phyloP scores from a whole-genome alignment of 2,329 filamentous ascomycete species.

The Penicillium rolfsii region DNA sequence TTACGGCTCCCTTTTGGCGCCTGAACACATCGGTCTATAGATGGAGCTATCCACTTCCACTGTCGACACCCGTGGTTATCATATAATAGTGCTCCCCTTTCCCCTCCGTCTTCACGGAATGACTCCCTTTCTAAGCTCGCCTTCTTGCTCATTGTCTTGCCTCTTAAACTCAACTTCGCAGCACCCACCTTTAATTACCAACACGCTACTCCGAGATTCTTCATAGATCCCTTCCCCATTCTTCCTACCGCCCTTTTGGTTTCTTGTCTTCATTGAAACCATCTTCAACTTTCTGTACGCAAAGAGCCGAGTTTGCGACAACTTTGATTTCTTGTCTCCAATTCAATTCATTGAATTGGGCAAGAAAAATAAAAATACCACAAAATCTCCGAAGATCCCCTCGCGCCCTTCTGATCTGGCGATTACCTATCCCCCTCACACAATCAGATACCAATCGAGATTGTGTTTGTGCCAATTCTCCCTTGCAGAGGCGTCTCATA shows the following conservation, averaged over 20 bases:
- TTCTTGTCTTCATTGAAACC: background rate
- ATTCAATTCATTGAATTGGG: background rate
- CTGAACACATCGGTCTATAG: constrained; percentile 39
- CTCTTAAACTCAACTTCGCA: constrained; percentile 13
- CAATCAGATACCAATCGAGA: background rate
- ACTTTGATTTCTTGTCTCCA: background rate
- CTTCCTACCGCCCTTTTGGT: constrained; percentile 19
- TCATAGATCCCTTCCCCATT: constrained; percentile 32
- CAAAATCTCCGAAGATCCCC: background rate
- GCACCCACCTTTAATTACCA: constrained; percentile 3
- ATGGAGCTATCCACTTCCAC: constrained; percentile 36
- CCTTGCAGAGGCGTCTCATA: constrained; percentile 32
- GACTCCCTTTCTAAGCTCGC: constrained; percentile 13
- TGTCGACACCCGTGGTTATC: constrained; percentile 25
- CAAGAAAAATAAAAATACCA: background rate
- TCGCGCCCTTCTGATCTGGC: background rate
- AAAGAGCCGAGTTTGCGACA: background rate
- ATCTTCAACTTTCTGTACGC: background rate
- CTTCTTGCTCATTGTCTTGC: constrained; percentile 18
- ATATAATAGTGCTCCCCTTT: constrained; percentile 33
- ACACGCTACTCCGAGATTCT: constrained; percentile 19
- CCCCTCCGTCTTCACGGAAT: constrained; percentile 29
- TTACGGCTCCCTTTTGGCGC: constrained; percentile 33
- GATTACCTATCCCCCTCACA: background rate
- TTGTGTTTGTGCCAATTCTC: constrained; percentile 16